Evolutionary conservation across 1,139 yeast species (phyloP).

Genomic region (Kurtzmaniella quercitrusa): DNA sequence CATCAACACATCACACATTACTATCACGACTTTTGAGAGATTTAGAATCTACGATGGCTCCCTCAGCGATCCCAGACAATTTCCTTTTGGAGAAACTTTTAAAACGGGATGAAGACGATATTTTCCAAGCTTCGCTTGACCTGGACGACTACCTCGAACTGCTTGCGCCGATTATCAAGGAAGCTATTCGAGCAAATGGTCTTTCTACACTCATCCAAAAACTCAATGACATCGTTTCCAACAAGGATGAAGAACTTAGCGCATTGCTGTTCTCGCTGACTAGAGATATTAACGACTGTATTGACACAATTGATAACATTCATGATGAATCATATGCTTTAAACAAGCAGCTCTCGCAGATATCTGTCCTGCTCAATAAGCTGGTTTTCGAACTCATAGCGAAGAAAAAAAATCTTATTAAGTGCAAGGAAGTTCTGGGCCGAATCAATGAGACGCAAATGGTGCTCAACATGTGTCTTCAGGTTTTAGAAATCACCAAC

Average conservation of each 20-base stretch:
- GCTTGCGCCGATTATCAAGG: slow-evolving; percentile 72
- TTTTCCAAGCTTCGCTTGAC: slow-evolving; percentile 45
- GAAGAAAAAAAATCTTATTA: slow-evolving; percentile 52
- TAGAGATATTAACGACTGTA: slow-evolving; percentile 49
- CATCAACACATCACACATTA: too few relatives aligned
- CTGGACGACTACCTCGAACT: slow-evolving; percentile 77
- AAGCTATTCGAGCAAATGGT: slow-evolving; percentile 55
- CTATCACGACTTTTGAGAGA: too few relatives aligned
- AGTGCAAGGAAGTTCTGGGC: slow-evolving; percentile 53
- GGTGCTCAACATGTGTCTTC: slow-evolving; percentile 66
- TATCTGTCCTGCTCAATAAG: slow-evolving; percentile 51
- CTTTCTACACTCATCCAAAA: slow-evolving; percentile 54
- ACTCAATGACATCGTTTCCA: slow-evolving; percentile 53
- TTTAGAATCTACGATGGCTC: not conserved
- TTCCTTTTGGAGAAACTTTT: slow-evolving; percentile 32
- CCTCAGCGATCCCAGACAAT: not conserved
- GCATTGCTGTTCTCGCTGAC: slow-evolving; percentile 60
- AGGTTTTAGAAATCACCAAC: slow-evolving; percentile 81
- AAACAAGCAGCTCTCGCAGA: slow-evolving; percentile 47
- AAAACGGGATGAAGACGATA: slow-evolving; percentile 40
- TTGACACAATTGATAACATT: slow-evolving; percentile 55
- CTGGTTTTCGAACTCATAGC: slow-evolving; percentile 63
- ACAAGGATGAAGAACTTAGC: slow-evolving; percentile 64
- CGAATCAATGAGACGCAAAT: slow-evolving; percentile 62
- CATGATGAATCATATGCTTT: slow-evolving; percentile 51